Percentiles rank a stretch among this genome's conserved stretches.
Conservation (phyloP, 768 basidiomycete species). For the Dacryopinax spathularia region DNA sequence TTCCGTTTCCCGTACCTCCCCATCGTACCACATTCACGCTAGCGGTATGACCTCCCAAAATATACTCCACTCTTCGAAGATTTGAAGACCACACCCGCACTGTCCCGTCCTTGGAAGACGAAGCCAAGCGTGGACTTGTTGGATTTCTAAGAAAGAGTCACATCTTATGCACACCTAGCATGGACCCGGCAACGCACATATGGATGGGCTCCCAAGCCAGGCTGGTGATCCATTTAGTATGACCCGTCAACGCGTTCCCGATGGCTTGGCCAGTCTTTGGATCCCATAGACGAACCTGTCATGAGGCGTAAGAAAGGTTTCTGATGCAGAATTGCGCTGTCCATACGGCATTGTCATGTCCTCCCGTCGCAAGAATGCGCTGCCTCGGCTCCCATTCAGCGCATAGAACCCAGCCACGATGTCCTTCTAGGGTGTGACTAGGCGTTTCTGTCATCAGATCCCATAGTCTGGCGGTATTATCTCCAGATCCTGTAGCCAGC, state of each 20-base stretch:
- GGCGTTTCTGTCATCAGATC: slow-evolving; percentile 87
- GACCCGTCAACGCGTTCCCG: slow-evolving; percentile 81
- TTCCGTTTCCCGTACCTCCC: slow-evolving; percentile 73
- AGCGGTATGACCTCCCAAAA: slow-evolving; percentile 84
- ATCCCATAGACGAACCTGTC: slow-evolving; percentile 75
- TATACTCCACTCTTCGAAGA: slow-evolving; percentile 59
- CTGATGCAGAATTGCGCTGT: slow-evolving; percentile 15
- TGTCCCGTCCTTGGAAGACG: slow-evolving; percentile 90
- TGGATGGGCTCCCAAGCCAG: slow-evolving; percentile 95
- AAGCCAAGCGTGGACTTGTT: slow-evolving; percentile 68
- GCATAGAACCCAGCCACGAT: slow-evolving; percentile 92
- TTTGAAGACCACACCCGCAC: slow-evolving; percentile 85
- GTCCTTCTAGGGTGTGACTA: slow-evolving; percentile 71
- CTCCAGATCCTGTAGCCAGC: slow-evolving; percentile 90
- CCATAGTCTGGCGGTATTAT: slow-evolving; percentile 87
- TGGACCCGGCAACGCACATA: too few relatives aligned
- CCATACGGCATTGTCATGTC: slow-evolving; percentile 86
- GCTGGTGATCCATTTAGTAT: slow-evolving; percentile 91
- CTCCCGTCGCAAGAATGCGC: slow-evolving; percentile 78
- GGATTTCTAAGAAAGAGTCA: slow-evolving; percentile 42
- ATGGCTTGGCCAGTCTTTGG: slow-evolving; percentile 79
- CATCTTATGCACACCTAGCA: slow-evolving; percentile 6
- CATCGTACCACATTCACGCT: slow-evolving; percentile 91
- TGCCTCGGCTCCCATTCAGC: slow-evolving; percentile 96
- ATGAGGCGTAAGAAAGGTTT: background rate